Percentiles rank a stretch among this genome's conserved stretches.
Evolutionary conservation across 495 filamentous ascomycete genomes (phyloP).

Genomic region (Aspergillus kassunensis): DNA sequence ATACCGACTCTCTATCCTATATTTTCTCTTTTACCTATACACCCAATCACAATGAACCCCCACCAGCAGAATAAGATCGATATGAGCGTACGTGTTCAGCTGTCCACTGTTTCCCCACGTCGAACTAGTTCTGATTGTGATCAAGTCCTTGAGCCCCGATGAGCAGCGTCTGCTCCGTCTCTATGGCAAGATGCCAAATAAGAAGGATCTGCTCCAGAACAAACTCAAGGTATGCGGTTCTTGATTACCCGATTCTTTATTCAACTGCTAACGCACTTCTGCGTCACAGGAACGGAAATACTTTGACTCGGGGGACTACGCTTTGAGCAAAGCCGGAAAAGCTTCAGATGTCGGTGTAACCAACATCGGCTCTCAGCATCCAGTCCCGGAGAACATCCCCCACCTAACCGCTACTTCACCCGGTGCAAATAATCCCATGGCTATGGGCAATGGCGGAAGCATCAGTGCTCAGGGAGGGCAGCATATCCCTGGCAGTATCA

Average conservation of each 20-base stretch:
- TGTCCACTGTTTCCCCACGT: slow-evolving; percentile 5
- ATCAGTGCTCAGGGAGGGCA: slow-evolving; percentile 38
- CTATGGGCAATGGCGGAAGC: slow-evolving; percentile 37
- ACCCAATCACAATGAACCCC: slow-evolving; percentile 71
- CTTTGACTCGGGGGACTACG: slow-evolving; percentile 97
- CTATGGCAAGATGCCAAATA: slow-evolving; percentile 94
- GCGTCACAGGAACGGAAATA: slow-evolving; percentile 89
- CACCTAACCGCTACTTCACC: slow-evolving; percentile 79
- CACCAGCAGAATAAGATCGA: slow-evolving; percentile 97
- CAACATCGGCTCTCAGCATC: slow-evolving; percentile 89
- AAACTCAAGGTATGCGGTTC: slow-evolving; percentile 69
- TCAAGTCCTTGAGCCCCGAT: slow-evolving; percentile 81
- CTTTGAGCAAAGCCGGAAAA: slow-evolving; percentile 97
- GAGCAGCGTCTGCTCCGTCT: slow-evolving; percentile 94
- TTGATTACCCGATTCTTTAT: slow-evolving; percentile 2
- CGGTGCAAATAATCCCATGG: slow-evolving; percentile 40
- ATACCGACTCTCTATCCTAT: background rate
- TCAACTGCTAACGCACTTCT: background rate
- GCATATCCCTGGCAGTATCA: slow-evolving; percentile 44
- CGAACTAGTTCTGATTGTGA: slow-evolving; percentile 13
- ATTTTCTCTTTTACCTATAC: background rate
- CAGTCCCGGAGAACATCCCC: slow-evolving; percentile 92
- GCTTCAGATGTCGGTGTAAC: slow-evolving; percentile 91
- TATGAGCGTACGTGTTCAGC: slow-evolving; percentile 66
- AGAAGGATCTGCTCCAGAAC: slow-evolving; percentile 94